phyloP scores from a whole-genome alignment of 2,329 filamentous ascomycete genomes.

The Magnaporthiopsis incrustans region DNA sequence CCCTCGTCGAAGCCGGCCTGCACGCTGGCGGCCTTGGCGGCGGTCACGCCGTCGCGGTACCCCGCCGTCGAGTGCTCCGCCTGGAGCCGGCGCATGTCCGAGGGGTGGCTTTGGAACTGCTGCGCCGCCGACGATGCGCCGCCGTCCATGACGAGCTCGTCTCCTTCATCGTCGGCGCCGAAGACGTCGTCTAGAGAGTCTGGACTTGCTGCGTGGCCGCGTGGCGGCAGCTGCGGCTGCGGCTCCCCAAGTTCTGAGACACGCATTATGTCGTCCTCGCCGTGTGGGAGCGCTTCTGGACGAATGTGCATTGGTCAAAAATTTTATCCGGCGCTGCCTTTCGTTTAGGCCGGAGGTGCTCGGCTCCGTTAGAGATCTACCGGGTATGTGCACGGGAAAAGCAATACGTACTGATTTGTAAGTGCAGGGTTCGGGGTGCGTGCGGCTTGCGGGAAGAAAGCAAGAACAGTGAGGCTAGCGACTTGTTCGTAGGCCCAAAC shows the following conservation, averaged over 20 bases:
- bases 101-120: slow-evolving; percentile 30
- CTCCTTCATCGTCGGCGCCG: slow-evolving; percentile 7
- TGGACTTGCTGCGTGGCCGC: background rate
- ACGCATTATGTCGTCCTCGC: slow-evolving; percentile 11
- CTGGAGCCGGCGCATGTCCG: slow-evolving; percentile 66
- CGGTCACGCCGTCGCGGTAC: slow-evolving; percentile 74
- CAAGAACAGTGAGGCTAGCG: no score
- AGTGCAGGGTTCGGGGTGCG: no score
- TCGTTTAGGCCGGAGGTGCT: no score
- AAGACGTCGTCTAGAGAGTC: slow-evolving; percentile 17
- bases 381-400: no score
- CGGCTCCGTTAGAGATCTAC: no score
- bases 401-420: no score
- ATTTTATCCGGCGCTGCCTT: no score
- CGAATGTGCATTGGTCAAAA: slow-evolving; percentile 13
- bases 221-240: background rate
- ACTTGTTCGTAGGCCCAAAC: no score
- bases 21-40: slow-evolving; percentile 66
- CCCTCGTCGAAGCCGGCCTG: slow-evolving; percentile 91
- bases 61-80: slow-evolving; percentile 75
- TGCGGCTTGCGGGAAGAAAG: no score
- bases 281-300: slow-evolving; percentile 9
- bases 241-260: background rate
- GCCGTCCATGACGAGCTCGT: background rate
- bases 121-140: slow-evolving; percentile 5